Evolutionary conservation across 2,329 filamentous ascomycete species (phyloP), one percentile per base, ranked within the genome.

Genomic region (Colletotrichum melonis): DNA sequence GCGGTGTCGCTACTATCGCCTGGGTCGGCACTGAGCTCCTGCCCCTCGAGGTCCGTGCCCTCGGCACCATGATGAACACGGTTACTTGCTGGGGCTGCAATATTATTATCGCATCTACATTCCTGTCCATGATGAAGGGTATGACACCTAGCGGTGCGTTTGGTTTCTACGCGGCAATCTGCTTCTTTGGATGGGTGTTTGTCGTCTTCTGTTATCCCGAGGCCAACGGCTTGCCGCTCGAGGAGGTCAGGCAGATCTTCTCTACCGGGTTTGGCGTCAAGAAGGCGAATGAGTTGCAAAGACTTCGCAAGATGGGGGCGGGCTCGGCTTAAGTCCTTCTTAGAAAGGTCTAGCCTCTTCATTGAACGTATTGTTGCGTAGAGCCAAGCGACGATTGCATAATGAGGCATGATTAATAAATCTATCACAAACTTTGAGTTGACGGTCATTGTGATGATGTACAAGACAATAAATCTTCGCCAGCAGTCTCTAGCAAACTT

Each of bases 211-310:
- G 81, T 75, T 89, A 88, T 73, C 87, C 88, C 1, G 86, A 90
- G 73, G 87, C 88, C 1, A 88, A 88, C 75, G 88, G 88, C 7
- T 85, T 90, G 82, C 85, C 87, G 22, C 80, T 90, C 7, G 89
- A 90, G 76, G 86, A 87, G 59, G 84, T 89, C n/a, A 80, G 85
- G 28, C 85, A 87, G 66, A 82, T 89, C 5, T 89, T 89, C 75
- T 77, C 83, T 35, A 81, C 86, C 52, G 85, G 85, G 0, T 88
- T 88, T 72, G 86, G 86, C 14, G 82, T 87, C 2, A 79, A 82
- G 70, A 80, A 83, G 63, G 84, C 85, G 2, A 79, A 82, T 66
- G 75, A 81, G 73, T 76, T 86, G 58, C 84, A 84, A 73, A 84
- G 75, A 65, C 74, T 81, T 68, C 77, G 77, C 76, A 80, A 79